Base-by-base conservation (phyloP, 2,329 filamentous ascomycete genomes). In the Colletotrichum phormii region DNA sequence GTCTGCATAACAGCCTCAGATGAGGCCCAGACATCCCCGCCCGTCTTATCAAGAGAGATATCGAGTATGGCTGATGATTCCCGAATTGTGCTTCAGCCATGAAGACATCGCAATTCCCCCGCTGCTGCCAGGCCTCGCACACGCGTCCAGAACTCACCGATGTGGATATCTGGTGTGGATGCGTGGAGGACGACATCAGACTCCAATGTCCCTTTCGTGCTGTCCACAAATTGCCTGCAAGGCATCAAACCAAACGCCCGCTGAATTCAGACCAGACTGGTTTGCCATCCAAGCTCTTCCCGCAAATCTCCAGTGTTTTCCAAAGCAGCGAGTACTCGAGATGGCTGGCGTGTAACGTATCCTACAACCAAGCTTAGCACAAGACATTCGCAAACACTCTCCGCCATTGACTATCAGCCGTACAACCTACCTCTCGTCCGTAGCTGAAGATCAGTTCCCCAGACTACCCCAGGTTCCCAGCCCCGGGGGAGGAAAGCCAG, bases 101-200 rank as follows among this genome's bases (percentile, higher is more conserved):
- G 42, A 12, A 42, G 13, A 42, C 26, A n/a, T 64, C 29, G 13
- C 61, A 22, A 37, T 22, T 42, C 61, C 31, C 26, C 31, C 22
- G 15, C 49, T 22, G 24, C 15, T 31, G 24, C 26, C 6, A 8
- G 1, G 22, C 37, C 24, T 62, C 26, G 26, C 42, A n/a, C 35
- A 18, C 13, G 31, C 8, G 22, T 5, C n/a, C 31, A 7, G 46
- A 42, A 60, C 60, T 62, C 60, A n/a, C 66, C 54, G 60, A 64
- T 29, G 60, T 72, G 46, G 60, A 68, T 60, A 60, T 55, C 53
- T 33, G 53, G 59, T 26, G 59, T 53, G 60, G 53, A 59, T 68
- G 58, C 42, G 11, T 37, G 58, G 59, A 63, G 35, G 49, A 37
- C 13, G 11, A 49, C 5, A 42, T 29, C n/a, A 63, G 11, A 37